These are phyloP conservation scores for Aspergillus tubingensis DNA, from an alignment of 2,329 filamentous ascomycete species.

Conservation along the genomic window DNA sequence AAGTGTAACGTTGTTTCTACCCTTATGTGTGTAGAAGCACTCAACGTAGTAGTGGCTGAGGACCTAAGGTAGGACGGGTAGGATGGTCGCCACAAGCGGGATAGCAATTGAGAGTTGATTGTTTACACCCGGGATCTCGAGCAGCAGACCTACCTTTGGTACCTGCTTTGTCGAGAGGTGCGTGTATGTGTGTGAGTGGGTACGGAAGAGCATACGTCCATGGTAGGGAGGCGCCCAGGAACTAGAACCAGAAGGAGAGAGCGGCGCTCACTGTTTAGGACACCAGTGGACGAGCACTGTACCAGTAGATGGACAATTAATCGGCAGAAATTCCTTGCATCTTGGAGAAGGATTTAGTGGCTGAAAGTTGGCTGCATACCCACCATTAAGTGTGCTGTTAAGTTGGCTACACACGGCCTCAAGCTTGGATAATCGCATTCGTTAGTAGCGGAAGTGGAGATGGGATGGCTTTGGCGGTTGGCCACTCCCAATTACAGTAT, in stretches of 20 bases:
- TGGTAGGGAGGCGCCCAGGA: neutral
- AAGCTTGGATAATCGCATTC: neutral
- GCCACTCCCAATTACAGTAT: too few relatives aligned
- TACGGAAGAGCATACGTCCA: neutral
- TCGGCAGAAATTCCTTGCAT: neutral
- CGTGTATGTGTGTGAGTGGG: neutral
- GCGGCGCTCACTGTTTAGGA: neutral
- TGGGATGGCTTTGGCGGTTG: neutral
- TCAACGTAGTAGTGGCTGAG: neutral
- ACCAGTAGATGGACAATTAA: neutral
- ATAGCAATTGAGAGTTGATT: neutral
- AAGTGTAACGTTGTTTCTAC: neutral
- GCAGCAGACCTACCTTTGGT: neutral
- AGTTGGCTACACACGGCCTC: neutral
- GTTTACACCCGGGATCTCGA: neutral
- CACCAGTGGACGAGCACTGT: neutral
- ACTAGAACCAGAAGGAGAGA: neutral
- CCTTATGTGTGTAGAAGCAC: neutral
- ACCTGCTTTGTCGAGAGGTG: neutral
- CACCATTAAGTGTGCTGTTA: neutral
- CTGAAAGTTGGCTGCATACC: neutral
- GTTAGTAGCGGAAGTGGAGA: constrained; percentile 1
- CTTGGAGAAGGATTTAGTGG: neutral
- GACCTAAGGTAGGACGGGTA: neutral
- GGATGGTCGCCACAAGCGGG: neutral